Base-by-base conservation (phyloP, 208 protist genomes). In the Entamoeba histolytica region DNA sequence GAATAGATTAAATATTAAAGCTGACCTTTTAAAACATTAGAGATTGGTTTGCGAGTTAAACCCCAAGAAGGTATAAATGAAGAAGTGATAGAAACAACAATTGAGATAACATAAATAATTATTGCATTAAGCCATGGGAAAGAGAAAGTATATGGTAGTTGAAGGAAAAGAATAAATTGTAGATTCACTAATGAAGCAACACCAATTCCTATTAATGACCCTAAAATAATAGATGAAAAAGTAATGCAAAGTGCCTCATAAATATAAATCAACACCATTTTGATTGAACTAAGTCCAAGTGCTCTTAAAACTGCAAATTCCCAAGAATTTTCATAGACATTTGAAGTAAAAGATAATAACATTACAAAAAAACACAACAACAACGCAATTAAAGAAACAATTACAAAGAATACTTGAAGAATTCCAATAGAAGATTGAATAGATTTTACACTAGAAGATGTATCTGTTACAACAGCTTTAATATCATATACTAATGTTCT, bases 361-460 rank as follows among this genome's bases (percentile, higher is more conserved):
- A 98, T 95, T 94, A 98, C 97, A 94, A 98, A 98, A 92, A 98
- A 97, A 92, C 97, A 98, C 5, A 99, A 93, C 7, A 97, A 94
- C 23, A 98, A 95, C 78, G 97, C 96, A 15, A 98, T 96, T 44
- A 96, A 93, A 14, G 97, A 94, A 87, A 97, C 98, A 87, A 98
- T 96, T 94, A 98, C 97, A 95, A 98, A 98, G 94, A 99, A 98
- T 69, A 96, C 94, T 94, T 98, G 96, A 49, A 98, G 95, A 8
- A 97, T 94, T 12, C 96, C 93, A 49, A 93, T 51, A 5, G 92
- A 73, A 28, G 87, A 73, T 17, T 94, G 91, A 52, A 97, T 95
- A 3, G 94, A 94, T 44, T 94, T 5, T 31, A 97, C 93, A 57
- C 96, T 94, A 73, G 95, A 94, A 44, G 96, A 92, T 5, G 95